A percentile compares a stretch with the other conserved stretches of the same genome.
phyloP scores from a whole-genome alignment of 192 early-diverging fungal species.

The Coemansia reversa region DNA sequence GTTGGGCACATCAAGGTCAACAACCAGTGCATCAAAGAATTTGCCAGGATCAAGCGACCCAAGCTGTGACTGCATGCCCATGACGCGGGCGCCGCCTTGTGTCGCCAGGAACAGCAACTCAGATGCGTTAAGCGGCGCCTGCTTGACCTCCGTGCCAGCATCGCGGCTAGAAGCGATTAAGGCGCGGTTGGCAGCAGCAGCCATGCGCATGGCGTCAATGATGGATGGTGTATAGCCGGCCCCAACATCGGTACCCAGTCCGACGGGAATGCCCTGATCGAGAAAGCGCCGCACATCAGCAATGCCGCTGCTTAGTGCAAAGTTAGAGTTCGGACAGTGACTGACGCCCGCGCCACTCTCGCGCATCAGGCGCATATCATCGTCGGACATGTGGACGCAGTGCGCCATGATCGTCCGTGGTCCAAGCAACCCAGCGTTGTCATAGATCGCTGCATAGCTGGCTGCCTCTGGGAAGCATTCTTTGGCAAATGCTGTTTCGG shows the following conservation, averaged over 20 bases:
- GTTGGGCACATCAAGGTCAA: constrained; percentile 69
- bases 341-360: constrained; percentile 71
- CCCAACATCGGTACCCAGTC: constrained; percentile 90
- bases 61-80: constrained; percentile 67
- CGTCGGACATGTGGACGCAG: constrained; percentile 79
- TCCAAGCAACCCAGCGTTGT: constrained; percentile 69
- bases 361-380: constrained; percentile 68
- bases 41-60: constrained; percentile 88
- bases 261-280: constrained; percentile 74
- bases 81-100: constrained; percentile 80
- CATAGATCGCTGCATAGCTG: constrained; percentile 81
- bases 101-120: constrained; percentile 89
- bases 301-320: constrained; percentile 76
- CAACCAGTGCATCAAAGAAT: constrained; percentile 88
- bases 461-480: constrained; percentile 69
- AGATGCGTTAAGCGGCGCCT: constrained; percentile 58
- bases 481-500: constrained; percentile 74
- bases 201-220: constrained; percentile 82
- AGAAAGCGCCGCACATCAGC: constrained; percentile 78
- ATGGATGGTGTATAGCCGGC: constrained; percentile 87
- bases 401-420: constrained; percentile 86
- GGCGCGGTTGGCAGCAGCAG: constrained; percentile 74
- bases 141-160: constrained; percentile 11
- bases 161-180: constrained; percentile 33
- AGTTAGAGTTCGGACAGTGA: constrained; percentile 94